phyloP scores from a whole-genome alignment of 495 filamentous ascomycete genomes.

The Xylaria venustula region DNA sequence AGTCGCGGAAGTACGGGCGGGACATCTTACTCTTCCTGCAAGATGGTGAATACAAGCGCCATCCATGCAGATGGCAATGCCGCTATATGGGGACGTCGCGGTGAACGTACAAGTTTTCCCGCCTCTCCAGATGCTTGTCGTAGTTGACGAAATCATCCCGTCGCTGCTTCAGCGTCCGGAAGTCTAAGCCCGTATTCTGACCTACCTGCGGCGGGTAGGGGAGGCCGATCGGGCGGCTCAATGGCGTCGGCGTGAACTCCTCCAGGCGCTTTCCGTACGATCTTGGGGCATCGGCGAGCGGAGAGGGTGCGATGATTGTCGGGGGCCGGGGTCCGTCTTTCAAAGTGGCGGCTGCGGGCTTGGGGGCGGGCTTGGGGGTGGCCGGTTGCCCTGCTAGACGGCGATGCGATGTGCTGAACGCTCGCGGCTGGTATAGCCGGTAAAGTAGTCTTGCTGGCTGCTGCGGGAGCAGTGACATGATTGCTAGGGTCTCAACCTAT shows the following conservation, averaged over 20 bases:
- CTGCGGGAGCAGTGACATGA: conserved; percentile 14
- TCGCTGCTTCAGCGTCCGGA: conserved; percentile 62
- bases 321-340: conserved; percentile 14
- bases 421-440: conserved; percentile 47
- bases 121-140: conserved; percentile 72
- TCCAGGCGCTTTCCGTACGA: conserved; percentile 55
- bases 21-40: conserved; percentile 56
- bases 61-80: too few species aligned
- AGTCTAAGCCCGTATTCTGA: conserved; percentile 77
- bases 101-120: conserved; percentile 64
- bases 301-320: conserved; percentile 22
- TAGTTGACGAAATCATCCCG: conserved; percentile 82
- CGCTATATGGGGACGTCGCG: not conserved
- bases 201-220: conserved; percentile 66
- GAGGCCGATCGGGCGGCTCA: conserved; percentile 81
- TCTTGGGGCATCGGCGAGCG: conserved; percentile 50
- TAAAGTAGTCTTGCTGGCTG: conserved; percentile 30
- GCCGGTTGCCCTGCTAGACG: conserved; percentile 38
- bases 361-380: conserved; percentile 20
- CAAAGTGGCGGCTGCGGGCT: conserved; percentile 6
- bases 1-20: conserved; percentile 92
- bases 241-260: conserved; percentile 63
- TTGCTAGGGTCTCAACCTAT: conserved; percentile 16
- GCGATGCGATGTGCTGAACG: conserved; percentile 44
- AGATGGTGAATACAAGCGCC: not conserved